Evolutionary conservation across 2,329 filamentous ascomycete species (phyloP).

Genomic region (Ceratocystis ficicola): DNA sequence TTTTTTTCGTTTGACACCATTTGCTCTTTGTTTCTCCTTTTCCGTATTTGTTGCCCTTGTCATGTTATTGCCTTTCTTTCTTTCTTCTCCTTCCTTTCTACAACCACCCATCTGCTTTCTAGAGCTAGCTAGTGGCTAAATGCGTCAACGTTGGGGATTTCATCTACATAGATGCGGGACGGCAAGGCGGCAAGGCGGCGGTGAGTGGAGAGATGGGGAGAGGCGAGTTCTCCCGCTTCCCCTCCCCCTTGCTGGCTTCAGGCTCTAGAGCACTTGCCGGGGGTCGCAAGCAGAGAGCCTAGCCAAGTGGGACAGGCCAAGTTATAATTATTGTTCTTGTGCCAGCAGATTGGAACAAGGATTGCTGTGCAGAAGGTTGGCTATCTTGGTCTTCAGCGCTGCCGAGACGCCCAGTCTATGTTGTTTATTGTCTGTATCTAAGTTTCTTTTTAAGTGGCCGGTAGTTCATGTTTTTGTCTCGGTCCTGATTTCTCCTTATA

Average conservation of each 20-base stretch:
- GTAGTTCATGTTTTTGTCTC: no score
- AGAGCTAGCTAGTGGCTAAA: constrained; percentile 4
- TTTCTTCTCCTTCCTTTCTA: not conserved
- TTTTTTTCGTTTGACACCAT: not conserved
- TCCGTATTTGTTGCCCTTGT: not conserved
- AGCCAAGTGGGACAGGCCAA: not conserved
- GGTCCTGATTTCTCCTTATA: no score
- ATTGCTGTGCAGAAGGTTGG: no score
- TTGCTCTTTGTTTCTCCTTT: not conserved
- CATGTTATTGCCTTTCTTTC: not conserved
- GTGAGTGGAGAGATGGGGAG: not conserved
- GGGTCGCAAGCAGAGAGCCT: not conserved
- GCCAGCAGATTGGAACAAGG: no score
- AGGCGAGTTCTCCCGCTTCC: not conserved
- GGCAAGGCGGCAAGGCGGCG: not conserved
- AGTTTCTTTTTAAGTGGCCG: no score
- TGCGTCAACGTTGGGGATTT: not conserved
- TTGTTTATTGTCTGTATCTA: no score
- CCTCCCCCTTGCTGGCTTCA: not conserved
- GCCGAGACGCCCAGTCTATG: no score
- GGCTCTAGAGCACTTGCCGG: not conserved
- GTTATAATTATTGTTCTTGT: not conserved
- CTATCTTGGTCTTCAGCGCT: no score
- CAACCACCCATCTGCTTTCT: constrained; percentile 1
- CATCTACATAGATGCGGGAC: not conserved